Conservation (phyloP, 306 rosid genomes). For the Casuarina glauca region DNA sequence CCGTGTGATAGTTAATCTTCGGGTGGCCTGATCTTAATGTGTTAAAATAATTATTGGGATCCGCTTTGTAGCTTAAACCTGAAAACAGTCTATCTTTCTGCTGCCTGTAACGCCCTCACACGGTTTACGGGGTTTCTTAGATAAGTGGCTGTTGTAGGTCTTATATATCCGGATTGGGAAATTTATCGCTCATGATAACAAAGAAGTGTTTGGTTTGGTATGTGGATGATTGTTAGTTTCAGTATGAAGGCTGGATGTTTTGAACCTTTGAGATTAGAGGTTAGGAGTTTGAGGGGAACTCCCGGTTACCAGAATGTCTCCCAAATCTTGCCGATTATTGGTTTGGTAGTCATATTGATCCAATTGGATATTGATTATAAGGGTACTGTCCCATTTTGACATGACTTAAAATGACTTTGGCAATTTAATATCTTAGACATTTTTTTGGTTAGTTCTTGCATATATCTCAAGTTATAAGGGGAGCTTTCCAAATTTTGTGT, state of each 20-base stretch:
- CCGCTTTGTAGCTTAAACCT: conserved; percentile 23
- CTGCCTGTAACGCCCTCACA: conserved; percentile 26
- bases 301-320: not conserved
- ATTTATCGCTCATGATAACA: too few species aligned
- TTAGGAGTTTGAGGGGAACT: not conserved
- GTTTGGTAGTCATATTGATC: not conserved
- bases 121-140: not conserved
- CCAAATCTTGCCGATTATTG: not conserved
- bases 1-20: conserved; percentile 1
- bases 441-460: not conserved
- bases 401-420: too few species aligned
- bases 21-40: conserved; percentile 13
- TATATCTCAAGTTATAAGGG: not conserved
- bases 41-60: conserved; percentile 15
- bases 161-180: not conserved
- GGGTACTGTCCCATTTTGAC: too few species aligned
- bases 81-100: not conserved
- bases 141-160: not conserved
- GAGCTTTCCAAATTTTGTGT: not conserved
- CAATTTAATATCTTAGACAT: not conserved
- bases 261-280: not conserved
- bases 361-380: not conserved
- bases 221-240: not conserved
- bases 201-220: not conserved
- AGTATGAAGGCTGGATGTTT: not conserved